Conservation (phyloP, 495 filamentous ascomycete species). For the Talaromyces proteolyticus region DNA sequence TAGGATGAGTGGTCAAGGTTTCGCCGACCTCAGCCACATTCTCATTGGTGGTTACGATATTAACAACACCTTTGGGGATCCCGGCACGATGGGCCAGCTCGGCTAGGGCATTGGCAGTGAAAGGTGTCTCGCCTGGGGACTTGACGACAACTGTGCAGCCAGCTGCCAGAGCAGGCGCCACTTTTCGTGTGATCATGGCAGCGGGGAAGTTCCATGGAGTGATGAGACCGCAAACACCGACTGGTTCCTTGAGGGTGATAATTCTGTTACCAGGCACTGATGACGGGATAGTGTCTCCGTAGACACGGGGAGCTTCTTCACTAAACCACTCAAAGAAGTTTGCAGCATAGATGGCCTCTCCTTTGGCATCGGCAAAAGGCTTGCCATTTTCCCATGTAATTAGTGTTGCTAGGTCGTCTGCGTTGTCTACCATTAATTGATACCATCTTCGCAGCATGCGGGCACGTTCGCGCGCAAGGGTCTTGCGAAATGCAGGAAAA, state of each 20-base stretch:
- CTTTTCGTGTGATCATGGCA: constrained; percentile 82
- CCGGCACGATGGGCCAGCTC: constrained; percentile 44
- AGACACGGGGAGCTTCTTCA: constrained; percentile 66
- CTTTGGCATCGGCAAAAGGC: constrained; percentile 63
- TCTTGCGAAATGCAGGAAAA: constrained; percentile 68
- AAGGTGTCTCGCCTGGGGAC: constrained; percentile 42
- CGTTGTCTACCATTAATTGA: constrained; percentile 66
- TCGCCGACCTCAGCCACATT: constrained; percentile 38
- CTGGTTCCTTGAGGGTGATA: constrained; percentile 25
- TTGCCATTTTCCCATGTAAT: constrained; percentile 74
- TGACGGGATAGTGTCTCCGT: constrained; percentile 66
- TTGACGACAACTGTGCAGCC: constrained; percentile 47
- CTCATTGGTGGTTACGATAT: constrained; percentile 36
- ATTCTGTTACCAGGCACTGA: constrained; percentile 36
- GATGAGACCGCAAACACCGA: constrained; percentile 30
- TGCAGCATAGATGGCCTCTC: constrained; percentile 68
- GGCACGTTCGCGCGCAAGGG: constrained; percentile 73
- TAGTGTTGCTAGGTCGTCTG: constrained; percentile 61
- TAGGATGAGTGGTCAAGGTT: constrained; percentile 30
- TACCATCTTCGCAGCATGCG: constrained; percentile 30
- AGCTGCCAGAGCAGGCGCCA: constrained; percentile 52
- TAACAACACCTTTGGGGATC: constrained; percentile 43
- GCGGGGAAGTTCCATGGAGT: constrained; percentile 74
- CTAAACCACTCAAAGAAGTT: constrained; percentile 81
- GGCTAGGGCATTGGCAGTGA: constrained; percentile 38